phyloP scores from a whole-genome alignment of 2,329 filamentous ascomycete genomes.

The Pseudomassariella vexata region DNA sequence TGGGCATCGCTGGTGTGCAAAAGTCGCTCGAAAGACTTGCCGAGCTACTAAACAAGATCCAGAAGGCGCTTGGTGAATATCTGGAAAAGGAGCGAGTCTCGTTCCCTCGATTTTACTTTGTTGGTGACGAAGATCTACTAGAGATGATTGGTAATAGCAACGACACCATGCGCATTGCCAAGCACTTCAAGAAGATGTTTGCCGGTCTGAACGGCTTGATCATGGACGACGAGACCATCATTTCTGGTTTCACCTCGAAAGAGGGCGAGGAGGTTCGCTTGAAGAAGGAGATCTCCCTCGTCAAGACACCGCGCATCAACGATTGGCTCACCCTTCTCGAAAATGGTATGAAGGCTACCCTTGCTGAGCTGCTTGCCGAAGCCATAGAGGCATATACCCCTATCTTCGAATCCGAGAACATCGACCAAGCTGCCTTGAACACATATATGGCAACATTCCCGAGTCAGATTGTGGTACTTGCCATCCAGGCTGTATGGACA shows the following conservation, averaged over 20 bases:
- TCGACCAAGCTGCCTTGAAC: conserved; percentile 66
- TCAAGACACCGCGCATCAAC: conserved; percentile 95
- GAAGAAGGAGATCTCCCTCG: conserved; percentile 85
- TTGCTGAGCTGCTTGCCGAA: conserved; percentile 85
- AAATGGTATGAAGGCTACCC: conserved; percentile 85
- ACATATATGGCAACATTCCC: conserved; percentile 81
- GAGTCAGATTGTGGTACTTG: conserved; percentile 91
- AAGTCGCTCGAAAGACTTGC: conserved; percentile 92
- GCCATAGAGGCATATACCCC: conserved; percentile 77
- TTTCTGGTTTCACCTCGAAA: conserved; percentile 89
- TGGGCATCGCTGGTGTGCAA: conserved; percentile 92
- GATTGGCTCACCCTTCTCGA: conserved; percentile 97
- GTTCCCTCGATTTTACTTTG: conserved; percentile 98
- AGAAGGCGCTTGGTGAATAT: conserved; percentile 97
- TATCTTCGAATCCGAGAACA: conserved; percentile 65
- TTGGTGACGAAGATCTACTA: conserved; percentile 94
- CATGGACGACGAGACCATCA: conserved; percentile 85
- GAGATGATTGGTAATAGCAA: conserved; percentile 99
- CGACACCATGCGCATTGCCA: conserved; percentile 90
- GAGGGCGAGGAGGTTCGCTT: conserved; percentile 85
- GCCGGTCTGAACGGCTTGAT: conserved; percentile 85
- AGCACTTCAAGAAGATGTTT: conserved; percentile 99
- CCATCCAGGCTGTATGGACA: conserved; percentile 91
- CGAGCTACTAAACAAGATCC: conserved; percentile 97
- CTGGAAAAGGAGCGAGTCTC: conserved; percentile 95